A percentile compares a stretch with the other conserved stretches of the same genome.
phyloP scores from a whole-genome alignment of 108 stramenopile genomes.

The Conticribra weissflogii region DNA sequence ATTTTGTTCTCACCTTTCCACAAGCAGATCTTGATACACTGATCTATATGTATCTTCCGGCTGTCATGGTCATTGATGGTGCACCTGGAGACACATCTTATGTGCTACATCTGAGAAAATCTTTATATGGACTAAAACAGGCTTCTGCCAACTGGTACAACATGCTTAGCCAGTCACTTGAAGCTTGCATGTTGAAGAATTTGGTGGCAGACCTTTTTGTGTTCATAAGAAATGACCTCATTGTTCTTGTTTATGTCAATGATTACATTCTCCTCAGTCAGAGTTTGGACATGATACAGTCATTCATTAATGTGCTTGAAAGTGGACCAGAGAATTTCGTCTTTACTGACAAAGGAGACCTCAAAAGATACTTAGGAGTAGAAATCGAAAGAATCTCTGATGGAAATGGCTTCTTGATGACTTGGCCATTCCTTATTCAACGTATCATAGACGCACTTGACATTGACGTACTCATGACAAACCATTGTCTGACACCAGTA shows the following conservation, averaged over 20 bases:
- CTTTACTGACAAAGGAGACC: conserved; percentile 24
- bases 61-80: too few relatives aligned
- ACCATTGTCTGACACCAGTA: conserved; percentile 1
- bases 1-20: conserved; percentile 41
- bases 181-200: conserved; percentile 6
- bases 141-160: too few relatives aligned
- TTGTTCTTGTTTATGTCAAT: too few relatives aligned
- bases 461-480: conserved; percentile 3
- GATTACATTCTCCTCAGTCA: too few relatives aligned
- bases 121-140: too few relatives aligned
- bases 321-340: conserved; percentile 19
- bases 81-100: too few relatives aligned
- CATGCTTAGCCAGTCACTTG: conserved; percentile 16
- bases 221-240: conserved; percentile 6
- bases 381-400: conserved; percentile 12
- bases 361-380: conserved; percentile 40
- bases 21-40: too few relatives aligned
- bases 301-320: conserved; percentile 4
- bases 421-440: conserved; percentile 37
- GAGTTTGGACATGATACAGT: background rate
- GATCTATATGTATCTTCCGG: too few relatives aligned
- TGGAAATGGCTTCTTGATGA: conserved; percentile 12
- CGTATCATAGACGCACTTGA: background rate
- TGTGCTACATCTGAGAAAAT: too few relatives aligned
- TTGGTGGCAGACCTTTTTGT: conserved; percentile 13